A percentile compares a stretch with the other conserved stretches of the same genome.
Evolutionary conservation across 768 basidiomycete species (phyloP).

Genomic region (Boletus coccyginus): DNA sequence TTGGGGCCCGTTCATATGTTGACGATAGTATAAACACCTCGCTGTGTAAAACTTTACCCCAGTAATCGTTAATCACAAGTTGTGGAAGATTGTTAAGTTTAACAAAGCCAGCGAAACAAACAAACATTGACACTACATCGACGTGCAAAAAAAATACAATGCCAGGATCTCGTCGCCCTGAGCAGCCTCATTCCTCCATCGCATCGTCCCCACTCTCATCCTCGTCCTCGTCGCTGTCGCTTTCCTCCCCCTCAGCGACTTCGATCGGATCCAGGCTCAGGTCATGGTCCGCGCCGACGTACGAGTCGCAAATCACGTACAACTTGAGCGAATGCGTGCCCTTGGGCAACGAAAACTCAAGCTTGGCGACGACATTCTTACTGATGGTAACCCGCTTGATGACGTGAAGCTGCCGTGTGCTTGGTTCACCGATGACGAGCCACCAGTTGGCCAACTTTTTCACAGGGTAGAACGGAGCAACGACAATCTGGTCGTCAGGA

Average conservation of each 20-base stretch:
- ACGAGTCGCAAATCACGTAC: constrained; percentile 91
- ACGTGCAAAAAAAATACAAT: constrained; percentile 1
- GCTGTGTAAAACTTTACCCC: too few species aligned
- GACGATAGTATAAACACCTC: too few species aligned
- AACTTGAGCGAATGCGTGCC: constrained; percentile 81
- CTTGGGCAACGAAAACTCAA: constrained; percentile 86
- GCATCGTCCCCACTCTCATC: constrained; percentile 60
- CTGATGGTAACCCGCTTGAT: constrained; percentile 83
- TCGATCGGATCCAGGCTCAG: constrained; percentile 79
- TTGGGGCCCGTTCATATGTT: too few species aligned
- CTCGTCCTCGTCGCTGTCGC: constrained; percentile 71
- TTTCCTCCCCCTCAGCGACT: constrained; percentile 89
- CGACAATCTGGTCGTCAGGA: constrained; percentile 72
- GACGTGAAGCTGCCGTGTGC: constrained; percentile 76
- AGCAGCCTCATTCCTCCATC: constrained; percentile 46
- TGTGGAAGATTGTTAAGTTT: too few species aligned
- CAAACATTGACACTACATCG: background rate
- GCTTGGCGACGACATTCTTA: constrained; percentile 71
- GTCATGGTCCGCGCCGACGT: constrained; percentile 90
- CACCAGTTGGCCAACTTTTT: constrained; percentile 97
- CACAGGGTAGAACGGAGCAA: constrained; percentile 91
- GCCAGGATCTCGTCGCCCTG: background rate
- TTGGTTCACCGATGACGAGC: constrained; percentile 89
- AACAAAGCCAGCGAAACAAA: background rate
- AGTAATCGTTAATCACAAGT: too few species aligned